Percentiles rank a stretch among this genome's conserved stretches.
Conservation (phyloP, 2,329 filamentous ascomycete species). For the Tolypocladium inflatum region DNA sequence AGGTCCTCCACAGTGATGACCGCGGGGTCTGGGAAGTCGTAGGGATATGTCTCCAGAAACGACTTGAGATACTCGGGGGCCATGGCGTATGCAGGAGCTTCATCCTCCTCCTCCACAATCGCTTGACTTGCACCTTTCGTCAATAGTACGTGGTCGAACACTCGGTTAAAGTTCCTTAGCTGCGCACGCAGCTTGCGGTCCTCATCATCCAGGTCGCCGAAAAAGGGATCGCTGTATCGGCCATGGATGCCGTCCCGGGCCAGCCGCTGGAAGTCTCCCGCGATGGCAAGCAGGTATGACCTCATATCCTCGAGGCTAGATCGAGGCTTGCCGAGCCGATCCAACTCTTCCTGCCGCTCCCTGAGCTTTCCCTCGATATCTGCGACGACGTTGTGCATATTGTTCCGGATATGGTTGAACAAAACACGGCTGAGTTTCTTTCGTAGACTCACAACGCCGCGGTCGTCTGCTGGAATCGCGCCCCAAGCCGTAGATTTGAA, state of each 20-base stretch:
- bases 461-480: conserved; percentile 15
- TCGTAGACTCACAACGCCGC: conserved; percentile 22
- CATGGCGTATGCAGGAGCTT: neutral
- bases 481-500: conserved; percentile 19
- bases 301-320: conserved; percentile 15
- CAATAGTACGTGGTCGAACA: conserved; percentile 16
- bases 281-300: conserved; percentile 23
- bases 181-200: conserved; percentile 18
- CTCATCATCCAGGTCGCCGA: conserved; percentile 13
- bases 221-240: conserved; percentile 25
- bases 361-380: conserved; percentile 15
- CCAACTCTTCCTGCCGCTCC: conserved; percentile 10
- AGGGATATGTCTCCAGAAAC: conserved; percentile 11
- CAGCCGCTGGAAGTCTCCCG: conserved; percentile 23
- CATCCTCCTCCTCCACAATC: conserved; percentile 5
- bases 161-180: conserved; percentile 19
- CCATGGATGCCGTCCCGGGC: conserved; percentile 18
- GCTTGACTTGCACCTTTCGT: conserved; percentile 11
- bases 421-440: conserved; percentile 23
- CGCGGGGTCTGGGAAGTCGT: conserved; percentile 15
- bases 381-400: conserved; percentile 12
- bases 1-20: conserved; percentile 9
- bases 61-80: conserved; percentile 17
- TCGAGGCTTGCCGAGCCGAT: conserved; percentile 11
- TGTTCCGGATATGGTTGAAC: conserved; percentile 17